Evolutionary conservation across 208 protist genomes (phyloP).

Genomic region (Trypanosoma brucei): DNA sequence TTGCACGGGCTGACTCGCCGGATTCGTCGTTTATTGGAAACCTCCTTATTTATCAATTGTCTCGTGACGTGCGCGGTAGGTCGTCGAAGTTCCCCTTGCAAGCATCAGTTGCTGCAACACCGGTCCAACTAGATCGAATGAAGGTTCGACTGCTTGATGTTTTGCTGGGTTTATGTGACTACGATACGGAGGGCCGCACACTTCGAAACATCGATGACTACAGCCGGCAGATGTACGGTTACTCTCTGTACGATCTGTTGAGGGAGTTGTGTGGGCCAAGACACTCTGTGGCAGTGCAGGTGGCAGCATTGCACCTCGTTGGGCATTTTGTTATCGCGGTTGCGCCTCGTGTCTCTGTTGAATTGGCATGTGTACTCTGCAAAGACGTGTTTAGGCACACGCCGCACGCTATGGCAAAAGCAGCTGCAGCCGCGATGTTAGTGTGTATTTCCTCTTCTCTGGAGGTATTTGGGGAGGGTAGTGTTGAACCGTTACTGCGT

Average conservation of each 20-base stretch:
- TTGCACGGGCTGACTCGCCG: conserved; percentile 71
- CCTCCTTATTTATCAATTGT: conserved; percentile 12
- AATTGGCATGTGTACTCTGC: conserved; percentile 34
- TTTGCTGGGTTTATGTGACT: conserved; percentile 70
- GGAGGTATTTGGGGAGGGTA: conserved; percentile 8
- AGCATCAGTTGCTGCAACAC: conserved; percentile 2
- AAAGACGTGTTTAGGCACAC: conserved; percentile 74
- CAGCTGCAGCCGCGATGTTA: conserved; percentile 65
- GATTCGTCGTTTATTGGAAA: conserved; percentile 37
- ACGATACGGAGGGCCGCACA: conserved; percentile 62
- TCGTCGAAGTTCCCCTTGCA: not conserved
- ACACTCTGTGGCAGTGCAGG: conserved; percentile 44
- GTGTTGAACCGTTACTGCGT: conserved; percentile 9
- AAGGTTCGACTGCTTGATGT: conserved; percentile 69
- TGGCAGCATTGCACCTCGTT: conserved; percentile 61
- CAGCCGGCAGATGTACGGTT: conserved; percentile 3
- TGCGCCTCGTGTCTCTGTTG: conserved; percentile 54
- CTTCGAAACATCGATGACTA: conserved; percentile 69
- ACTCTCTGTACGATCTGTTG: conserved; percentile 43
- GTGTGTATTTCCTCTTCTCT: conserved; percentile 10
- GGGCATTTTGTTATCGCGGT: conserved; percentile 41
- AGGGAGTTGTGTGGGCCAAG: conserved; percentile 27
- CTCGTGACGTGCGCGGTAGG: not conserved
- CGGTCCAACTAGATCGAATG: conserved; percentile 20
- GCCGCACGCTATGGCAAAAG: conserved; percentile 68